Evolutionary conservation across 2,329 filamentous ascomycete genomes (phyloP).

Genomic region (Huntiella moniliformis): DNA sequence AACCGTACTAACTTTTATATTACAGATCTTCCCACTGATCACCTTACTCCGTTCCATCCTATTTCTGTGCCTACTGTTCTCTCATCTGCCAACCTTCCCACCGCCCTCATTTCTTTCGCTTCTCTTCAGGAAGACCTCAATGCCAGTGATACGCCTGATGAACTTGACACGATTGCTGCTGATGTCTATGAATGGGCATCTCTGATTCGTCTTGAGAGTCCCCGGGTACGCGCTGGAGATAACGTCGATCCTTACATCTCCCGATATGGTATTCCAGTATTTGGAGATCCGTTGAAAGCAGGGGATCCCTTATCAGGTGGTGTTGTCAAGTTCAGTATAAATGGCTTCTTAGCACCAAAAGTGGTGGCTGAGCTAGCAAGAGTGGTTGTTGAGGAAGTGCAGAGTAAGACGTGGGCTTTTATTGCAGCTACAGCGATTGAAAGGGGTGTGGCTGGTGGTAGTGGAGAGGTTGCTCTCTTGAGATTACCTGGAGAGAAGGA

Average conservation of each 20-base stretch:
- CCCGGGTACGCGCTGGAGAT: conserved; percentile 39
- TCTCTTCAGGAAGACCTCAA: conserved; percentile 8
- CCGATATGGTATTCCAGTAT: conserved; percentile 28
- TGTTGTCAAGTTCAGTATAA: conserved; percentile 37
- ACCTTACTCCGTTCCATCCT: conserved; percentile 13
- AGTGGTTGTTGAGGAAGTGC: background rate
- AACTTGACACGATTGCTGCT: conserved; percentile 25
- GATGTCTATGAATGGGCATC: conserved; percentile 60
- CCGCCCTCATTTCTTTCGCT: conserved; percentile 25
- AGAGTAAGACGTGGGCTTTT: conserved; percentile 4
- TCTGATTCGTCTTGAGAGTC: conserved; percentile 45
- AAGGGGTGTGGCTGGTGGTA: conserved; percentile 22
- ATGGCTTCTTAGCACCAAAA: conserved; percentile 34
- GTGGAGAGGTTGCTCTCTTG: conserved; percentile 34
- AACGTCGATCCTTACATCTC: conserved; percentile 49
- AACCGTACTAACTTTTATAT: background rate
- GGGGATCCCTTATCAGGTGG: conserved; percentile 11
- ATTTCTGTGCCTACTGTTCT: background rate
- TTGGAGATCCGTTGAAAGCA: conserved; percentile 10
- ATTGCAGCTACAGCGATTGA: conserved; percentile 31
- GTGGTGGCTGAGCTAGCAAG: conserved; percentile 23
- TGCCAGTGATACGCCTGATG: conserved; percentile 14
- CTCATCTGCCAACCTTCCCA: conserved; percentile 26
- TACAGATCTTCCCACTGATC: conserved; percentile 2
- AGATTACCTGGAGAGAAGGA: conserved; percentile 31